phyloP scores from a whole-genome alignment of 2,329 filamentous ascomycete species.

The Tolypocladium album region DNA sequence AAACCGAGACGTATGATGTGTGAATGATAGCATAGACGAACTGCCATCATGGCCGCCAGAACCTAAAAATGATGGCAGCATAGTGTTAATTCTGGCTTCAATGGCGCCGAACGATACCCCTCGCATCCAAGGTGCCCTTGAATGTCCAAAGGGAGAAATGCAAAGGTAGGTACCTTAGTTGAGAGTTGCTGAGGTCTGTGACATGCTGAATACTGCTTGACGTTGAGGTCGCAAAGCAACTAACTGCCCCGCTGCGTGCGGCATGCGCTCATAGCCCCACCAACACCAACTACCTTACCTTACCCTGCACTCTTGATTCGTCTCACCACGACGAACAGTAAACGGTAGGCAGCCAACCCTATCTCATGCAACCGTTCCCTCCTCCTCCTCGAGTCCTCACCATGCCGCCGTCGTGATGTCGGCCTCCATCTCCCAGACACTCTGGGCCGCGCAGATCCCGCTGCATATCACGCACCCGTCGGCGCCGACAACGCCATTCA shows the following conservation, averaged over 20 bases:
- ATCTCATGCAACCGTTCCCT: background rate
- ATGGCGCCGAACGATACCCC: too few species aligned
- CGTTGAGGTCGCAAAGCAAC: background rate
- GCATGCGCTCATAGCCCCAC: background rate
- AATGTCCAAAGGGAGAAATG: background rate
- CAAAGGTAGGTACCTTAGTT: too few species aligned
- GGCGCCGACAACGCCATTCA: constrained; percentile 35
- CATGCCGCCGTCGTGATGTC: constrained; percentile 12
- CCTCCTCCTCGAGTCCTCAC: constrained; percentile 1
- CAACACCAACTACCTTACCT: background rate
- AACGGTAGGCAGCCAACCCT: background rate
- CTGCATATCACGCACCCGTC: constrained; percentile 42
- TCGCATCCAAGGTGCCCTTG: background rate
- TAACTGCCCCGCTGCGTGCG: background rate
- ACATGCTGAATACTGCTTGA: background rate
- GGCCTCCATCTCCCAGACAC: constrained; percentile 28
- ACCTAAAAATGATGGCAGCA: too few species aligned
- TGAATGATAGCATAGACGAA: too few species aligned
- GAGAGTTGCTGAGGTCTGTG: background rate
- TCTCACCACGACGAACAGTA: background rate
- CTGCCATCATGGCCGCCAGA: too few species aligned
- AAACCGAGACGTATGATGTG: too few species aligned
- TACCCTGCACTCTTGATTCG: background rate
- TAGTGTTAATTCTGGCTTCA: too few species aligned
- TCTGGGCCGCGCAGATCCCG: constrained; percentile 45